These are phyloP conservation scores for Chenopodium album DNA, from an alignment of 148 eudicot genomes.

Conservation along the genomic window DNA sequence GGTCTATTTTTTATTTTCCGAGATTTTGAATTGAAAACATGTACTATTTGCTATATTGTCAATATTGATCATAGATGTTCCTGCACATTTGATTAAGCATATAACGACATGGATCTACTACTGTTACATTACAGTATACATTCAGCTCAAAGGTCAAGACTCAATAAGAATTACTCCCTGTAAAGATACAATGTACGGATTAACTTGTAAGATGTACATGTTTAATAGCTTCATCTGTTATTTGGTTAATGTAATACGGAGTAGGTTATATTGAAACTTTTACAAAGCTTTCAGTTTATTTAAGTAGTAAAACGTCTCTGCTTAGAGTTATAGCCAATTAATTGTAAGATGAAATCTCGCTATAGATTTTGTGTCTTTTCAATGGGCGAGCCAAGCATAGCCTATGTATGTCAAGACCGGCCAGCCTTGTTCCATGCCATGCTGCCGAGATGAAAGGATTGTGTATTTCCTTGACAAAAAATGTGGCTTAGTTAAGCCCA, in stretches of 20 bases:
- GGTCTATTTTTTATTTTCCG: background rate
- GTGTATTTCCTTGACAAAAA: too few relatives aligned
- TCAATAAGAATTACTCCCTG: background rate
- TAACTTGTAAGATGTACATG: too few relatives aligned
- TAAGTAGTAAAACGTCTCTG: background rate
- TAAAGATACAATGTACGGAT: too few relatives aligned
- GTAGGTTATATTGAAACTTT: background rate
- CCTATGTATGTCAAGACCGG: too few relatives aligned
- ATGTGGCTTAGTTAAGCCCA: too few relatives aligned
- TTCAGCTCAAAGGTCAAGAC: background rate
- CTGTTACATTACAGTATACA: background rate
- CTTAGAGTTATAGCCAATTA: too few relatives aligned
- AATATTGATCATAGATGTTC: slow-evolving; percentile 10
- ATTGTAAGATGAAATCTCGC: background rate
- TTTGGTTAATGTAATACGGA: background rate
- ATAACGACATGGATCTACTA: background rate
- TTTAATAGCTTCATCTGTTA: background rate
- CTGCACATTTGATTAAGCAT: background rate
- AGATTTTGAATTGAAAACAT: background rate
- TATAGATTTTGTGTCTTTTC: background rate
- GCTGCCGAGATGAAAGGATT: too few relatives aligned
- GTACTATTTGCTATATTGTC: background rate
- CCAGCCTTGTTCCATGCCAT: too few relatives aligned
- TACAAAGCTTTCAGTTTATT: background rate
- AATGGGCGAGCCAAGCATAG: too few relatives aligned